phyloP scores from a whole-genome alignment of 805 yeast species.

The Debaryomyces tyrocola region DNA sequence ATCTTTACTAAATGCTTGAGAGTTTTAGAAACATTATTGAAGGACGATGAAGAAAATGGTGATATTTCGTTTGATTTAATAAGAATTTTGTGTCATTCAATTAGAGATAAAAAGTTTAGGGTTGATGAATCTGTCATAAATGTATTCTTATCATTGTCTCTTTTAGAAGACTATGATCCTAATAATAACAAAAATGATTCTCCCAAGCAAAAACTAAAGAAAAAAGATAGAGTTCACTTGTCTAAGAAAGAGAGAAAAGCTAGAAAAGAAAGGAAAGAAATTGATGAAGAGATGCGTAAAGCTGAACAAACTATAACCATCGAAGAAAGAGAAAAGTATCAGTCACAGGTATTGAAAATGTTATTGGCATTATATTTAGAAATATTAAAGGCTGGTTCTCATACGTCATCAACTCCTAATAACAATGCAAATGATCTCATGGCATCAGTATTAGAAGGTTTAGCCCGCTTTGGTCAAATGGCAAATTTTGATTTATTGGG shows the following conservation, averaged over 20 bases:
- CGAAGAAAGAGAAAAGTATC: conserved; percentile 83
- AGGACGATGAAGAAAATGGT: conserved; percentile 78
- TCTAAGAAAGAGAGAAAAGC: conserved; percentile 89
- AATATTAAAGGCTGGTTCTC: conserved; percentile 54
- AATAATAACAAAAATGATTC: conserved; percentile 46
- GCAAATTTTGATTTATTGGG: conserved; percentile 91
- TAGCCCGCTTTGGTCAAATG: conserved; percentile 87
- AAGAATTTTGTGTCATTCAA: conserved; percentile 63
- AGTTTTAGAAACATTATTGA: conserved; percentile 66
- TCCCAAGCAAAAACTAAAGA: conserved; percentile 55
- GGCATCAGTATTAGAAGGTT: conserved; percentile 88
- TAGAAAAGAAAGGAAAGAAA: conserved; percentile 80
- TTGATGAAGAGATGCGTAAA: conserved; percentile 82
- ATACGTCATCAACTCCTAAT: conserved; percentile 31
- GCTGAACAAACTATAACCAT: conserved; percentile 88
- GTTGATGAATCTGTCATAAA: conserved; percentile 84
- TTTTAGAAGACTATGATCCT: conserved; percentile 74
- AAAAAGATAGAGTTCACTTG: conserved; percentile 87
- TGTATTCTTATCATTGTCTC: conserved; percentile 63
- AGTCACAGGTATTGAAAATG: conserved; percentile 77
- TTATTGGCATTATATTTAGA: conserved; percentile 75
- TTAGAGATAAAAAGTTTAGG: conserved; percentile 70
- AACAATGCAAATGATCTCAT: conserved; percentile 55
- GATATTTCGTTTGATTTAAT: conserved; percentile 75
- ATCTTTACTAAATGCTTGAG: conserved; percentile 60